Base-by-base conservation (phyloP, 805 yeast genomes). In the Pichia occidentalis region DNA sequence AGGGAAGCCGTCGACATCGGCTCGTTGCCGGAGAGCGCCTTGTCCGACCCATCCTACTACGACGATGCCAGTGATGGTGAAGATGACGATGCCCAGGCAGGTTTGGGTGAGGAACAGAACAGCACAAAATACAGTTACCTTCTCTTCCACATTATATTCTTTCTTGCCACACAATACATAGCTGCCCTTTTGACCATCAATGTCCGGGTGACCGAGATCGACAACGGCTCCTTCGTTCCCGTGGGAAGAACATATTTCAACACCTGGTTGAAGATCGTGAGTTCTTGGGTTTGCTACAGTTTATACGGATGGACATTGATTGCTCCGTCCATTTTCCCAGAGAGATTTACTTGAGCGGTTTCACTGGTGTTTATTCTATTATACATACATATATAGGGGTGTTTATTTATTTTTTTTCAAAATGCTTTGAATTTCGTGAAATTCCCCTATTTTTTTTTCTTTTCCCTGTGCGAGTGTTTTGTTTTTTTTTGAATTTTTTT, bases 1-100 rank as follows among this genome's bases (percentile, higher is more conserved):
- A 74, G 80, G 48, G 92, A 87, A 53, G 98, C 98, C 0, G 95
- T 92, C n/a, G 88, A 84, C 40, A 94, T 85, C 52, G 99, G 99
- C 0, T 78, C 95, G 4, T 68, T 92, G 40, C 98, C 98, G 0
- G 95, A 82, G 48, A 80, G 95, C 48, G 98, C 97, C 0, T 68
- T 92, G 22, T 70, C 71, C 34, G 95, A 90, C 49, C 72, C 73
- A 36, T 60, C 73, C 22, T 83, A 85, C 70, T 64, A 78, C 27
- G 67, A 60, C 26, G 72, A 63, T 12, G 41, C 23, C 20, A 37
- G 24, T 5, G 37, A 17, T 32, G 66, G 60, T 27, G 73, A 63
- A 11, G 36, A 24, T 22, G 42, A 29, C 8, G 20, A 11, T 28
- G 39, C 32, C 4, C 53, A 46, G 14, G 63, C 57, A 26, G 71